Percentiles rank a stretch among this genome's conserved stretches.
These are phyloP conservation scores for Trebouxia sp. DNA, from an alignment of 139 green algal genomes.

Conservation along the genomic window DNA sequence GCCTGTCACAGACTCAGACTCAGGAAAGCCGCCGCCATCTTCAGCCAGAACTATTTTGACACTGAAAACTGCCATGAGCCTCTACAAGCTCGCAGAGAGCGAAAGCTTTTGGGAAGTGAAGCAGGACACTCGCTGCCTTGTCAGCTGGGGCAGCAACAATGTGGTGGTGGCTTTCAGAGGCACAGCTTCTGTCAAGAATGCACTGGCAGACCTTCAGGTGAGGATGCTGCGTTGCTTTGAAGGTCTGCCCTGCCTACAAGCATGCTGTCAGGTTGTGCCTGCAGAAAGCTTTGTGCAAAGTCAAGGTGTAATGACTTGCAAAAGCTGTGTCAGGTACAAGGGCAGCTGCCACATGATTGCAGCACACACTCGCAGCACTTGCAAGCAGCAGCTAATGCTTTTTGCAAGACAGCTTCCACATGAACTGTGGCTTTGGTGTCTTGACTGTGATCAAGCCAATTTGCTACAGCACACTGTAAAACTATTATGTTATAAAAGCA, in stretches of 20 bases:
- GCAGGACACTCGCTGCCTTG: slow-evolving; percentile 32
- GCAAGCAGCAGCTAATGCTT: too few relatives aligned
- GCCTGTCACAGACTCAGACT: not conserved
- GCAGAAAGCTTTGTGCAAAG: too few relatives aligned
- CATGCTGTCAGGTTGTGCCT: not conserved
- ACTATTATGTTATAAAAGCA: too few relatives aligned
- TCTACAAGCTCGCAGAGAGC: slow-evolving; percentile 24
- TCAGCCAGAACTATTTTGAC: not conserved
- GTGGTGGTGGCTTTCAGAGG: slow-evolving; percentile 37
- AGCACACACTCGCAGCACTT: too few relatives aligned
- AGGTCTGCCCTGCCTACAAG: not conserved
- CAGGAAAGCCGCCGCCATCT: not conserved
- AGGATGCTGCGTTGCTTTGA: not conserved
- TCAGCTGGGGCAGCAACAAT: slow-evolving; percentile 1
- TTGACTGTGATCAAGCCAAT: too few relatives aligned
- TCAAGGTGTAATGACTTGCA: too few relatives aligned
- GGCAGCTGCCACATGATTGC: too few relatives aligned
- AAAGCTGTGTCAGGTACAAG: too few relatives aligned
- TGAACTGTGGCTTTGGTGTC: too few relatives aligned
- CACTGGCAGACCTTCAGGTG: slow-evolving; percentile 34
- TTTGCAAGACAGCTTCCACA: too few relatives aligned
- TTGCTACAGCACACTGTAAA: too few relatives aligned
- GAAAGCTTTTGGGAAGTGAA: not conserved
- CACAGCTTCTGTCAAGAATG: slow-evolving; percentile 19
- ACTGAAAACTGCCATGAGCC: slow-evolving; percentile 18